Percentiles rank a stretch among this genome's conserved stretches.
Evolutionary conservation across 352 stramenopile genomes (phyloP).

Genomic region (Elongisporangium prolatum): DNA sequence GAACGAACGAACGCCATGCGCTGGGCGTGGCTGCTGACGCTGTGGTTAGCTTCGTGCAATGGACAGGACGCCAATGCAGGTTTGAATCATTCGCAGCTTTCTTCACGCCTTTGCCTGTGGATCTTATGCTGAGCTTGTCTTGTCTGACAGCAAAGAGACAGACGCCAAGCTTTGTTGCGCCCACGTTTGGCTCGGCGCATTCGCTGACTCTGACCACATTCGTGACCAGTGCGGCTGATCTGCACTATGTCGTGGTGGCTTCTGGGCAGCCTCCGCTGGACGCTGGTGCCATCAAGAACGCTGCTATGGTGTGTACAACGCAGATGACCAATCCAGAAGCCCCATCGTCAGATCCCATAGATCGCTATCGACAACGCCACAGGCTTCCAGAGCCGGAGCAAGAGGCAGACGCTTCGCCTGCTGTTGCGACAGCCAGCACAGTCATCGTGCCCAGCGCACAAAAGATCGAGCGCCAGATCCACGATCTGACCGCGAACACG

Average conservation of each 20-base stretch:
- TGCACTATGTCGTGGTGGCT: constrained; percentile 64
- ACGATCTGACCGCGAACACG: constrained; percentile 41
- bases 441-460: constrained; percentile 38
- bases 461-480: constrained; percentile 43
- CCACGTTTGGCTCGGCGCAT: constrained; percentile 32
- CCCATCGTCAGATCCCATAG: background rate
- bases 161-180: constrained; percentile 45
- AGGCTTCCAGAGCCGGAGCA: background rate
- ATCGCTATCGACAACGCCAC: background rate
- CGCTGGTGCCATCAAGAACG: constrained; percentile 47
- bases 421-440: constrained; percentile 27
- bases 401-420: constrained; percentile 1
- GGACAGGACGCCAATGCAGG: background rate
- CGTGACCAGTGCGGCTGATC: constrained; percentile 60
- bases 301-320: constrained; percentile 18
- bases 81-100: background rate
- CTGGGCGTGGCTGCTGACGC: background rate
- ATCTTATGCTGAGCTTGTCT: background rate
- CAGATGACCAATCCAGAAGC: background rate
- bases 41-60: background rate
- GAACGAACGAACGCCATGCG: background rate
- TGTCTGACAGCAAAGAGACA: constrained; percentile 13
- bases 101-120: background rate
- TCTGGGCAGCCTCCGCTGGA: constrained; percentile 30
- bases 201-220: constrained; percentile 67